A percentile compares a stretch with the other conserved stretches of the same genome.
These are phyloP conservation scores for Pseudonitzschia multiseries DNA, from an alignment of 108 stramenopile genomes.

Conservation along the genomic window DNA sequence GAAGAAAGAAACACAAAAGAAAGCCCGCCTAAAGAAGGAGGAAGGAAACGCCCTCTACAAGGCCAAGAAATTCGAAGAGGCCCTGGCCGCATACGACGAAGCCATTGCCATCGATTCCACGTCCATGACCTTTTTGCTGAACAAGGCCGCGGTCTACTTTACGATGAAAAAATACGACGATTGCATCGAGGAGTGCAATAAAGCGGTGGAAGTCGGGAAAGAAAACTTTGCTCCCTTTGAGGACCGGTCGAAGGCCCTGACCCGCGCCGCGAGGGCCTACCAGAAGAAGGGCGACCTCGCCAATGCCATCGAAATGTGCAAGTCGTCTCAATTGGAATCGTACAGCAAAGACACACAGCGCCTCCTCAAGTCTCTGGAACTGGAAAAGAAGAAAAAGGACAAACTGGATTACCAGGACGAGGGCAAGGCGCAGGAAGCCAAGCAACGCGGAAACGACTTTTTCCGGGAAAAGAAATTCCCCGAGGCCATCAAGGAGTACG, in stretches of 20 bases:
- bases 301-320: constrained; percentile 89
- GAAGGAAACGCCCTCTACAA: constrained; percentile 95
- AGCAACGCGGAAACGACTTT: constrained; percentile 94
- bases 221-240: constrained; percentile 88
- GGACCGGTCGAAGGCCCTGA: constrained; percentile 92
- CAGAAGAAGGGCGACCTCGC: constrained; percentile 88
- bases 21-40: constrained; percentile 80
- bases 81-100: constrained; percentile 95
- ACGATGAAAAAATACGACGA: constrained; percentile 90
- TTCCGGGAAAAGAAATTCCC: constrained; percentile 92
- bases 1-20: constrained; percentile 78
- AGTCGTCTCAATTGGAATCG: constrained; percentile 82
- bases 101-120: constrained; percentile 94
- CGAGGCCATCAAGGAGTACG: constrained; percentile 84
- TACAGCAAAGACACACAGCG: constrained; percentile 90
- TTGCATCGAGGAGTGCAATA: constrained; percentile 79
- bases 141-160: constrained; percentile 98
- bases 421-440: constrained; percentile 95
- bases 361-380: constrained; percentile 91
- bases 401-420: constrained; percentile 90
- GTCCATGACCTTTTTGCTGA: constrained; percentile 93
- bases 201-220: constrained; percentile 93
- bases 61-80: constrained; percentile 91
- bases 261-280: constrained; percentile 92
- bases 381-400: constrained; percentile 92